These are phyloP conservation scores for Juglanconis sp. DNA, from an alignment of 2,329 filamentous ascomycete species.

Conservation along the genomic window DNA sequence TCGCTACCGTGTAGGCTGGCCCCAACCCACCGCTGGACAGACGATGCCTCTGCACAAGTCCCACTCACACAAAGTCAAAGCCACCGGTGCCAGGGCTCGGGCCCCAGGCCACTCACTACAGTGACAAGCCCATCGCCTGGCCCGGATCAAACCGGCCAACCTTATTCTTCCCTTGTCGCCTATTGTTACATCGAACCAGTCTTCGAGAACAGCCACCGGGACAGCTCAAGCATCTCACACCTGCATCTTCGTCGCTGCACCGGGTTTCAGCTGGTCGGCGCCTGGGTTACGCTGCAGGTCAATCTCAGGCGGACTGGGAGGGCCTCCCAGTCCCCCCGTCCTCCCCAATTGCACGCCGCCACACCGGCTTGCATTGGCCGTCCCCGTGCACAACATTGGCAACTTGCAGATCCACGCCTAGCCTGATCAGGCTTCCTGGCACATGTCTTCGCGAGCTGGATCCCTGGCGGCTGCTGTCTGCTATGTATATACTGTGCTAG, in stretches of 20 bases:
- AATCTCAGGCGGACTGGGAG: background rate
- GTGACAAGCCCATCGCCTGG: background rate
- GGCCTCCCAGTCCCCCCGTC: background rate
- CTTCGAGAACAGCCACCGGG: background rate
- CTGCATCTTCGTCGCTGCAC: constrained; percentile 9
- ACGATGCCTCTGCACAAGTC: no score
- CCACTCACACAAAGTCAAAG: no score
- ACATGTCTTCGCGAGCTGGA: background rate
- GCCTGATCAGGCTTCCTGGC: background rate
- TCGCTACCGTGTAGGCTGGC: no score
- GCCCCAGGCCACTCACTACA: no score
- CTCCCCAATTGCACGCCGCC: background rate
- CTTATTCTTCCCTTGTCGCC: background rate
- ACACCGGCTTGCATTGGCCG: background rate
- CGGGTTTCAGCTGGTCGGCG: constrained; percentile 14
- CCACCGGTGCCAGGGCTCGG: no score
- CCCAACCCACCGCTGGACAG: no score
- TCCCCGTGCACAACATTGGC: background rate
- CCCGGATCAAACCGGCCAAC: background rate
- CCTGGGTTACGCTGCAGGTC: background rate
- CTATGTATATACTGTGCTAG: background rate
- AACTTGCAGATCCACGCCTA: background rate
- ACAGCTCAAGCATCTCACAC: background rate
- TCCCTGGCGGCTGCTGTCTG: background rate
- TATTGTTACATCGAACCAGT: background rate